These are phyloP conservation scores for Penicillium sp. DNA, from an alignment of 2,329 filamentous ascomycete genomes.

Conservation along the genomic window DNA sequence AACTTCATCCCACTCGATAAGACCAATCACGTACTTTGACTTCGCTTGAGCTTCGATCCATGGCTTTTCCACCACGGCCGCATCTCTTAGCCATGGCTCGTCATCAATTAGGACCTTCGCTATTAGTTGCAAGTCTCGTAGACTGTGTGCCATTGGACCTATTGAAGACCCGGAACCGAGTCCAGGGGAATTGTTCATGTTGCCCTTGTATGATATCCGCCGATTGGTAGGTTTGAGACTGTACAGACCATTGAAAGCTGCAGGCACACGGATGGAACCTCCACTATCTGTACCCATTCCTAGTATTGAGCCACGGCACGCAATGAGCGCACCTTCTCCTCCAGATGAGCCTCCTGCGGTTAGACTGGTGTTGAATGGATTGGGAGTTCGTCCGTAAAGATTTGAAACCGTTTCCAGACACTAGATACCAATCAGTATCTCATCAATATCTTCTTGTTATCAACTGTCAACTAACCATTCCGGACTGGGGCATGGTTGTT, in stretches of 20 bases:
- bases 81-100: not conserved
- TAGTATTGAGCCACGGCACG: slow-evolving; percentile 55
- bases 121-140: not conserved
- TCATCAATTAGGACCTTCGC: not conserved
- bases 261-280: slow-evolving; percentile 23
- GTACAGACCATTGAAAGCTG: slow-evolving; percentile 25
- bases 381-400: slow-evolving; percentile 40
- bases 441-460: slow-evolving; percentile 43
- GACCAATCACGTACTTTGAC: not conserved
- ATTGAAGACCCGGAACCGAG: slow-evolving; percentile 20
- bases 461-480: slow-evolving; percentile 57
- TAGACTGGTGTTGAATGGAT: slow-evolving; percentile 33
- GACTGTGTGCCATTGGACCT: slow-evolving; percentile 26
- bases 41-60: not conserved
- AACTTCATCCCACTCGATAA: not conserved
- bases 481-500: slow-evolving; percentile 53
- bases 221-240: slow-evolving; percentile 29
- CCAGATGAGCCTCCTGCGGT: slow-evolving; percentile 35
- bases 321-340: slow-evolving; percentile 58
- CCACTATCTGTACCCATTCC: slow-evolving; percentile 62
- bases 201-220: not conserved
- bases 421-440: slow-evolving; percentile 13
- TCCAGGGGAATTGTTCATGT: slow-evolving; percentile 10
- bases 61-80: not conserved
- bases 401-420: slow-evolving; percentile 31